These are phyloP conservation scores for Zymoseptoria crescenta DNA, from an alignment of 2,329 filamentous ascomycete species.

Conservation along the genomic window DNA sequence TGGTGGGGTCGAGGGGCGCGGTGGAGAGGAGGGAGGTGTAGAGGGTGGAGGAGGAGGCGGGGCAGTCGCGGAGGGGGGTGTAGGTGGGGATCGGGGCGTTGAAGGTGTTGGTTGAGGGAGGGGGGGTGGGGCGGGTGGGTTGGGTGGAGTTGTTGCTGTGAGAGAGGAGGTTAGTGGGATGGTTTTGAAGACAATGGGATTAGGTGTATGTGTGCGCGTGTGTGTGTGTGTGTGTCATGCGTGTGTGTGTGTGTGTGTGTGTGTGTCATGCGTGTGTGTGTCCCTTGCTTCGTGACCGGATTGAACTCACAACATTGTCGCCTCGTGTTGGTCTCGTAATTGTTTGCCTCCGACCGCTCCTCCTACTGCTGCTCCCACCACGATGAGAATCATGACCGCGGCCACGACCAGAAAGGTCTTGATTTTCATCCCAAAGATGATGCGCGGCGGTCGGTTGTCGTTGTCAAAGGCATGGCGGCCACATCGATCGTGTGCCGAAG, in stretches of 20 bases:
- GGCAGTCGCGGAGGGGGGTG: conserved; percentile 26
- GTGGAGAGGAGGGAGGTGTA: conserved; percentile 24
- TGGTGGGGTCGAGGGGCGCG: not conserved
- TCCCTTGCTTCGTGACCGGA: not conserved
- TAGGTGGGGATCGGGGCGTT: conserved; percentile 27
- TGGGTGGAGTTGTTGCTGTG: conserved; percentile 13
- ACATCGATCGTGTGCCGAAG: conserved; percentile 17
- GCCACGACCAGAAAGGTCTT: conserved; percentile 30
- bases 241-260: no score
- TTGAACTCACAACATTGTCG: conserved; percentile 6
- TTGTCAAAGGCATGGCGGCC: conserved; percentile 17
- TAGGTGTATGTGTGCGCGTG: no score
- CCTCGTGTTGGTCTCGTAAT: conserved; percentile 15
- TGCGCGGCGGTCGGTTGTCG: conserved; percentile 29
- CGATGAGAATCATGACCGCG: conserved; percentile 24
- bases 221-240: no score
- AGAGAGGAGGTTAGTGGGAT: conserved; percentile 4
- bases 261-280: conserved; percentile 3
- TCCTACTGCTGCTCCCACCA: conserved; percentile 32
- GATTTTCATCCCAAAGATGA: conserved; percentile 34
- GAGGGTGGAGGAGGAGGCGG: conserved; percentile 24
- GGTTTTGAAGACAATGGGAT: not conserved
- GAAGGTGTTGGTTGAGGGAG: conserved; percentile 19
- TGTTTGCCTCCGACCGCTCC: conserved; percentile 29
- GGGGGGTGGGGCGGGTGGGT: conserved; percentile 7